Conservation (phyloP, 179 eudicot species). For the Nepenthes alata region DNA sequence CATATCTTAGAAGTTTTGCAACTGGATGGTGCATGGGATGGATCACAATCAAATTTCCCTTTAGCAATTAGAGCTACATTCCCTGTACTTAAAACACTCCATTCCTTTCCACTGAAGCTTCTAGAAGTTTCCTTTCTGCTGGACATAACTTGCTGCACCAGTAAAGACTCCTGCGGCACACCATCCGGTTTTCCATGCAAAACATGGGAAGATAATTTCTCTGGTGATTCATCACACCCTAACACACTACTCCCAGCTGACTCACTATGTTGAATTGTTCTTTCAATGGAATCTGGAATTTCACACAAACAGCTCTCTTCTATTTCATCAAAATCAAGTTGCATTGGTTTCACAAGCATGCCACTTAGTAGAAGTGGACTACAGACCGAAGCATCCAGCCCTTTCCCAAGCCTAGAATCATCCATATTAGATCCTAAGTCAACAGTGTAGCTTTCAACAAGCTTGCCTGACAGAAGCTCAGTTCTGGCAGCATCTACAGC, state of each 20-base stretch:
- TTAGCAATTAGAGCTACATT: neutral
- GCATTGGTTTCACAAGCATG: constrained; percentile 33
- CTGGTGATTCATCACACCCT: neutral
- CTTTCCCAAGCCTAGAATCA: too few species aligned
- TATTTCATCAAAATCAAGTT: constrained; percentile 33
- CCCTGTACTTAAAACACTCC: too few species aligned
- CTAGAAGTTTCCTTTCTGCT: neutral
- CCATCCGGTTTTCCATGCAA: neutral
- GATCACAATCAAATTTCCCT: neutral
- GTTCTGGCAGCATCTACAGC: too few species aligned
- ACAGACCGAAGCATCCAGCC: too few species aligned
- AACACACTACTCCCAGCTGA: constrained; percentile 1
- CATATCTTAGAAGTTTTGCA: too few species aligned
- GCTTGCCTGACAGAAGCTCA: too few species aligned
- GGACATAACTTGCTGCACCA: too few species aligned
- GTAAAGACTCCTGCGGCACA: too few species aligned
- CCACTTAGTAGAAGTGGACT: neutral
- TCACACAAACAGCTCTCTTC: constrained; percentile 20
- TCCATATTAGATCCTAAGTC: too few species aligned
- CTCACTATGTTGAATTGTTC: neutral
- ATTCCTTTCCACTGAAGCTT: neutral
- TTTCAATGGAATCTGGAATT: constrained; percentile 3
- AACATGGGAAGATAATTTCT: neutral
- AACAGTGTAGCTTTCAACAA: too few species aligned
- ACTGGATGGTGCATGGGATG: neutral